Conservation (phyloP, 2,329 filamentous ascomycete species). For the Hansfordia pulvinata region DNA sequence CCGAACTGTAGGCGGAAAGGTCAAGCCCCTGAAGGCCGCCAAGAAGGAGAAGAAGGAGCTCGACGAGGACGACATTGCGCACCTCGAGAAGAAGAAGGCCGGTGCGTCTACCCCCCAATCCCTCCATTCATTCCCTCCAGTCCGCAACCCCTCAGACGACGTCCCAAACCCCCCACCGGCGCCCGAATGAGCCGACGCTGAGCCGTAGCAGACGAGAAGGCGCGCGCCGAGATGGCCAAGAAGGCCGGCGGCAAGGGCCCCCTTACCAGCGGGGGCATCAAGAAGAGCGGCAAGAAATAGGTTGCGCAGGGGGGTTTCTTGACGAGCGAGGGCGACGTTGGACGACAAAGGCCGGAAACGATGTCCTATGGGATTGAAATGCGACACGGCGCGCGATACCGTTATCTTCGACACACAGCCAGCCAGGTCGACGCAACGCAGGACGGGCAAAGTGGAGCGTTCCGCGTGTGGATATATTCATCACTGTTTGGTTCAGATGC, state of each 20-base stretch:
- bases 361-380: too few species aligned
- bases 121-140: too few species aligned
- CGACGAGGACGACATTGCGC: conserved; percentile 78
- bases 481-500: too few species aligned
- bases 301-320: too few species aligned
- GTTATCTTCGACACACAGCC: too few species aligned
- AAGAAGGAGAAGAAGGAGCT: conserved; percentile 77
- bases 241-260: conserved; percentile 82
- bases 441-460: too few species aligned
- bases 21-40: conserved; percentile 72
- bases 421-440: too few species aligned
- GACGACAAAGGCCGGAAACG: too few species aligned
- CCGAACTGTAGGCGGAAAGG: conserved; percentile 64
- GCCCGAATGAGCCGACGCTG: conserved; percentile 3
- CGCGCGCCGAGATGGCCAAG: conserved; percentile 69
- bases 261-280: conserved; percentile 82
- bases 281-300: conserved; percentile 98
- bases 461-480: too few species aligned
- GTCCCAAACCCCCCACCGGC: not conserved
- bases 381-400: too few species aligned
- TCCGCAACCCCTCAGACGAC: too few species aligned
- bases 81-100: conserved; percentile 69
- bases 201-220: conserved; percentile 55
- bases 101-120: conserved; percentile 38
- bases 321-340: conserved; percentile 8